Evolutionary conservation across 768 basidiomycete species (phyloP).

Genomic region (Auricularia cornea): DNA sequence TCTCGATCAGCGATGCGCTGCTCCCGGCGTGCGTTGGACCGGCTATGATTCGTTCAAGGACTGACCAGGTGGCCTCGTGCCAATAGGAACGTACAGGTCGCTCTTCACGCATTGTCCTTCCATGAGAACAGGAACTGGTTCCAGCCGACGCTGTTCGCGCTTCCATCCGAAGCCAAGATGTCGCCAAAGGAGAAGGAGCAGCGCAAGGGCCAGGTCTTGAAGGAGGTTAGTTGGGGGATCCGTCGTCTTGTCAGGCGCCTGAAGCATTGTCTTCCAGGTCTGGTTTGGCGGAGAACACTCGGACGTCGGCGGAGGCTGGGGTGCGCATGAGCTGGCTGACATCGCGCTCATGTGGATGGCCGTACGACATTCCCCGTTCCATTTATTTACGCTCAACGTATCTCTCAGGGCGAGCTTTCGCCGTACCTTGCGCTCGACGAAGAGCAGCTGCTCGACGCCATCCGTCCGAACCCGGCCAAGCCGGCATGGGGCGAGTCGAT

Average conservation of each 20-base stretch:
- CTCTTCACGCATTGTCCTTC: slow-evolving; percentile 21
- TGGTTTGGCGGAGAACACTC: slow-evolving; percentile 22
- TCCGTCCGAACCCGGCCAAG: neutral
- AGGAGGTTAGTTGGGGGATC: neutral
- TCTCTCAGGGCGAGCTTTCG: neutral
- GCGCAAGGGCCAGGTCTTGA: slow-evolving; percentile 3
- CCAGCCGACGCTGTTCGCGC: slow-evolving; percentile 14
- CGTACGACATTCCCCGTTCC: neutral
- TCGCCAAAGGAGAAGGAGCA: neutral
- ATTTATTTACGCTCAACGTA: neutral
- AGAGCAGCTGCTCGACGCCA: neutral
- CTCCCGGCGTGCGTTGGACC: neutral
- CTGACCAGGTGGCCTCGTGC: slow-evolving; percentile 6
- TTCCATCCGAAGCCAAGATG: slow-evolving; percentile 1
- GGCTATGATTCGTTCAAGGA: neutral
- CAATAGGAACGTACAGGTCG: slow-evolving; percentile 9
- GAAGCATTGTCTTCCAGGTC: slow-evolving; percentile 11
- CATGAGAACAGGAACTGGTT: slow-evolving; percentile 20
- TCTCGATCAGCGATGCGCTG: neutral
- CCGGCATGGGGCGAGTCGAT: neutral
- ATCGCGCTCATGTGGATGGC: slow-evolving; percentile 19
- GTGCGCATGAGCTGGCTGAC: slow-evolving; percentile 11
- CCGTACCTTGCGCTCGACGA: neutral
- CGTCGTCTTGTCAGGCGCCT: no score
- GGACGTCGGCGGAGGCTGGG: slow-evolving; percentile 13